These are phyloP conservation scores for Schoenoplectus triqueter DNA, from an alignment of 202 grass and related monocot genomes.

Conservation along the genomic window DNA sequence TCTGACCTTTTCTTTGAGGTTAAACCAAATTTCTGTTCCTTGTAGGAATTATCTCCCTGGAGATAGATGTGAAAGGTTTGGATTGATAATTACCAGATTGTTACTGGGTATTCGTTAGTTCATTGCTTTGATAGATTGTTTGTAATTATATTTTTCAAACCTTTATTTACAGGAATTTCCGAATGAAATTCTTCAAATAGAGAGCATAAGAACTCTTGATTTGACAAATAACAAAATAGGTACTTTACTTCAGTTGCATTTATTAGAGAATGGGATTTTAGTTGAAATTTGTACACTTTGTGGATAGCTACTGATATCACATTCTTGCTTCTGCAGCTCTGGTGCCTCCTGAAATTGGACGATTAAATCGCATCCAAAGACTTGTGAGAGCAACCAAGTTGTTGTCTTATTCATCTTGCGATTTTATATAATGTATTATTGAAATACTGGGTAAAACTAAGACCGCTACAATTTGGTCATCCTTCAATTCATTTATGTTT, in stretches of 20 bases:
- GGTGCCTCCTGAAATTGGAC: constrained; percentile 62
- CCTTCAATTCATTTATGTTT: neutral
- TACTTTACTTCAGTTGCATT: constrained; percentile 41
- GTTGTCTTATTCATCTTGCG: constrained; percentile 38
- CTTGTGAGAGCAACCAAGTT: constrained; percentile 60
- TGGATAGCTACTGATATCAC: neutral
- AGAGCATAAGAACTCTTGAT: constrained; percentile 87
- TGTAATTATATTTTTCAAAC: constrained; percentile 23
- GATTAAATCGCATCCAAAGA: constrained; percentile 85
- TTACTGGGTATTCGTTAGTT: neutral
- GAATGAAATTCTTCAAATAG: constrained; percentile 83
- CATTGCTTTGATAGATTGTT: neutral
- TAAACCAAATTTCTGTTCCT: neutral
- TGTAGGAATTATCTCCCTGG: neutral
- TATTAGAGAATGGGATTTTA: constrained; percentile 17
- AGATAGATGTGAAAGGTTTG: constrained; percentile 1
- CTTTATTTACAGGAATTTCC: constrained; percentile 69
- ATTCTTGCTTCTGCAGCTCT: constrained; percentile 58
- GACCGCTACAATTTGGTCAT: neutral
- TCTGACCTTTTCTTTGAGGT: neutral
- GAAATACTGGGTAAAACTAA: neutral
- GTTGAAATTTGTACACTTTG: neutral
- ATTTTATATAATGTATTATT: constrained; percentile 38
- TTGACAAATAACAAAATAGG: constrained; percentile 97
- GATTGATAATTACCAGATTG: neutral